Evolutionary conservation across 1,284 basidiomycete species (phyloP).

Genomic region (Melampsora americana): DNA sequence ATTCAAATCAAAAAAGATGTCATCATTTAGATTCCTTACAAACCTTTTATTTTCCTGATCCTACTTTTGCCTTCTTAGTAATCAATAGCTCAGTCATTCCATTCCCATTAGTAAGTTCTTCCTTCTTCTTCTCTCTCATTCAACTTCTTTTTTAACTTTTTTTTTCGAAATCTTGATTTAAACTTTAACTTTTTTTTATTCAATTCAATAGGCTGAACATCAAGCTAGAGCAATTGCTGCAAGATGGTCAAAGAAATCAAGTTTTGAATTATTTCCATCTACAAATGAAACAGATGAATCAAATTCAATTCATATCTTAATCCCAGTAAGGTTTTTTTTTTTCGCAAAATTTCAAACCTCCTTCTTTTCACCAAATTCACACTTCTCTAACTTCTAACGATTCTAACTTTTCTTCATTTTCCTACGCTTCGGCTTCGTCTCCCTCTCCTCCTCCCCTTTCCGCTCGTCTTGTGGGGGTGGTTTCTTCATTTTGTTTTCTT

Average conservation of each 20-base stretch:
- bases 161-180: no score
- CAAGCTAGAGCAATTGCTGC: conserved; percentile 34
- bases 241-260: conserved; percentile 8
- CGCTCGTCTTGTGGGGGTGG: no score
- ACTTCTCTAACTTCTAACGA: no score
- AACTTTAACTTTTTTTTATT: background rate
- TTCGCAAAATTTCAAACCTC: no score
- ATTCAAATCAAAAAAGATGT: background rate
- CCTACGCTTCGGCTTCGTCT: no score
- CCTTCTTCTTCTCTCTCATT: background rate
- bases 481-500: background rate
- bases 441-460: no score
- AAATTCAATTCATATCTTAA: conserved; percentile 17
- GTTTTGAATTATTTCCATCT: conserved; percentile 6
- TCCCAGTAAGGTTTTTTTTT: background rate
- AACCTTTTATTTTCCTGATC: conserved; percentile 35
- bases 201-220: conserved; percentile 20
- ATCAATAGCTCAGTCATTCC: conserved; percentile 14
- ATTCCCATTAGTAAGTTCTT: conserved; percentile 21
- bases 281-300: conserved; percentile 16
- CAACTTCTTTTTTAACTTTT: no score
- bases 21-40: conserved; percentile 31
- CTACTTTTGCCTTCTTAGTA: conserved; percentile 16
- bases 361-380: no score
- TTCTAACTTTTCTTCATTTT: no score